Base-by-base conservation (phyloP, 257 asterid species). In the Primulina huaijiensis region DNA sequence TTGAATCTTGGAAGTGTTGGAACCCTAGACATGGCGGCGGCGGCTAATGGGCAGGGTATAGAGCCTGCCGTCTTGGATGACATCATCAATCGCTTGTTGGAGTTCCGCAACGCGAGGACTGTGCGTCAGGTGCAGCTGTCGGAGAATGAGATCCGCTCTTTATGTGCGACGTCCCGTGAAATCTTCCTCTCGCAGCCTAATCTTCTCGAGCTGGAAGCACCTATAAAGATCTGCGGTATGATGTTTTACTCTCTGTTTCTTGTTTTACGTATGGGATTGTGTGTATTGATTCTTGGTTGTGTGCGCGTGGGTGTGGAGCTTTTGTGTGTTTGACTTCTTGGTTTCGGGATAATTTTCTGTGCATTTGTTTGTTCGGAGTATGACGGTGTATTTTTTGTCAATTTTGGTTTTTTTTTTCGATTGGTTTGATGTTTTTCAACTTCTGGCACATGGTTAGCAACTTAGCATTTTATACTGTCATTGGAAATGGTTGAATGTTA, bases 141-240 rank as follows among this genome's bases (percentile, higher is more conserved):
- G 7, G 96, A 92, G 83, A 80, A 86, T 63, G 98, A 92, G 95
- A 92, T 92, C 89, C 95, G 96, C 19, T 80, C 85, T 35, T 89
- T 92, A 62, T 92, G 98, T 72, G 73, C 77, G 61, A 70, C 96
- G 53, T 74, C 98, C 21, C 86, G 98, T 16, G 95, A 88, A 76
- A 89, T 92, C 71, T 92, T 92, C 79, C 90, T 92, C 55, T 84
- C 84, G 23, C 98, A 92, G 80, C 98, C 98, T 50, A 92, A 88
- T 86, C 94, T 92, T 29, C 88, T 92, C 65, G 98, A 92, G 89
- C 95, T 92, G 19, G 98, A 92, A 77, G 98, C 98, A 12, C 98
- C 96, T 68, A 92, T 92, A 81, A 92, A 92, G 96, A 92, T 92
- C 82, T 92, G 98, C 77, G 98, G 98, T 92, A 88, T 37, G 57